Conservation (phyloP, 176 grass and related monocot species). For the Triticum dicoccoides region DNA sequence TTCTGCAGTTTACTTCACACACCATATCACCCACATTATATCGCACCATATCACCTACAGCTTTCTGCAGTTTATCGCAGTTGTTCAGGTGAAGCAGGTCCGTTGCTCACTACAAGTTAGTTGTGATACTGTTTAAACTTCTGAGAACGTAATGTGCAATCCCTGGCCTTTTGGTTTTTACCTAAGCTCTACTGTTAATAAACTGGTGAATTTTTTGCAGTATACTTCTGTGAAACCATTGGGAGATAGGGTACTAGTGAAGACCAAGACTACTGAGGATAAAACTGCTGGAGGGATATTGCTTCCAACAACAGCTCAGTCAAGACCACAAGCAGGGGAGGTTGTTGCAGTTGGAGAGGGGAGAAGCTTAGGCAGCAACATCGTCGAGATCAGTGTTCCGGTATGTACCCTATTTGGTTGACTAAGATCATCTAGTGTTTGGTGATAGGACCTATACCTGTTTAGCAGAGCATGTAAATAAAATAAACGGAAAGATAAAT, state of each 20-base stretch:
- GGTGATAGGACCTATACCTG: not conserved
- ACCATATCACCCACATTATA: not conserved
- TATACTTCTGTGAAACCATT: constrained; percentile 79
- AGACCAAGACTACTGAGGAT: constrained; percentile 66
- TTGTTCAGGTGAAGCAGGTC: not conserved
- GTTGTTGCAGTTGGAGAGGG: constrained; percentile 77
- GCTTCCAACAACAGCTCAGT: constrained; percentile 67
- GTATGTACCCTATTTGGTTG: constrained; percentile 37
- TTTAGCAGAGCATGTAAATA: not conserved
- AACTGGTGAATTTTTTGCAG: constrained; percentile 45
- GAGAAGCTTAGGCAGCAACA: constrained; percentile 53
- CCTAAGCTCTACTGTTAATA: constrained; percentile 3
- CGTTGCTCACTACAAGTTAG: not conserved
- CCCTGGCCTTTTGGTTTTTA: not conserved
- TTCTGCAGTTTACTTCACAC: not conserved
- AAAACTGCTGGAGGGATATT: constrained; percentile 83
- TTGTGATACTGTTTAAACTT: not conserved
- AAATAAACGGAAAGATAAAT: not conserved
- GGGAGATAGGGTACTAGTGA: constrained; percentile 74
- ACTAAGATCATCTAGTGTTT: not conserved
- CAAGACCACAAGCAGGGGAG: constrained; percentile 71
- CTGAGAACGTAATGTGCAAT: not conserved
- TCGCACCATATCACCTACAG: not conserved
- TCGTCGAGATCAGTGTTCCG: constrained; percentile 61
- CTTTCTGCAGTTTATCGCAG: not conserved